Evolutionary conservation across 306 rosid genomes (phyloP).

Genomic region (Lithocarpus polystachyus): DNA sequence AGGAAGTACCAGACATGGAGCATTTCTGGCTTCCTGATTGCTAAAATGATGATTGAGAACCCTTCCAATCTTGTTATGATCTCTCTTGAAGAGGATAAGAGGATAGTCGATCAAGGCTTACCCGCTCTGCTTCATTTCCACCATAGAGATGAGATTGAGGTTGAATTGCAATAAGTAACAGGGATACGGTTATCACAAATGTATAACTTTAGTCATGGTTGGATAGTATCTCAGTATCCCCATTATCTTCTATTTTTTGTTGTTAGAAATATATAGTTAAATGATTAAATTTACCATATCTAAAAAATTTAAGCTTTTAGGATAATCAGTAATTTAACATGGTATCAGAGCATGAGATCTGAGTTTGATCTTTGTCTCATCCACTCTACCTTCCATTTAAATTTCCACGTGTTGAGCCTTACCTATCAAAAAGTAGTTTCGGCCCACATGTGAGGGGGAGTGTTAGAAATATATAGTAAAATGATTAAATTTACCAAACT

Average conservation of each 20-base stretch:
- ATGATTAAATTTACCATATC: too few relatives aligned
- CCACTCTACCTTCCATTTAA: too few relatives aligned
- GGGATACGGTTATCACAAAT: neutral
- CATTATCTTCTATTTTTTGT: neutral
- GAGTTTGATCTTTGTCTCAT: too few relatives aligned
- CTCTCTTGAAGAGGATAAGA: constrained; percentile 15
- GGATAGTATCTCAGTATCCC: neutral
- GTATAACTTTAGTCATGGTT: neutral
- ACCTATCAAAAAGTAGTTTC: too few relatives aligned
- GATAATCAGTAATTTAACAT: too few relatives aligned
- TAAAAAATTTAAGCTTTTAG: too few relatives aligned
- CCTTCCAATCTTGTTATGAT: constrained; percentile 5
- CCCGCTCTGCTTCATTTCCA: neutral
- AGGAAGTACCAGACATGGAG: constrained; percentile 22
- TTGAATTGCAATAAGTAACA: neutral
- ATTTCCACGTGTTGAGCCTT: too few relatives aligned
- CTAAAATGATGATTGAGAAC: constrained; percentile 24
- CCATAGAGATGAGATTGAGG: neutral
- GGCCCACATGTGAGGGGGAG: too few relatives aligned
- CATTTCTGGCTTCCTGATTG: constrained; percentile 23
- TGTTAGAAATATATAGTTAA: too few relatives aligned
- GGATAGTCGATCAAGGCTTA: neutral
- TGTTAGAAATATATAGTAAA: too few relatives aligned
- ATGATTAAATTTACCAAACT: too few relatives aligned
- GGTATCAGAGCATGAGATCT: too few relatives aligned